Percentiles rank a stretch among this genome's conserved stretches.
Conservation (phyloP, 192 early-diverging fungal genomes). For the Backusella australiensis region DNA sequence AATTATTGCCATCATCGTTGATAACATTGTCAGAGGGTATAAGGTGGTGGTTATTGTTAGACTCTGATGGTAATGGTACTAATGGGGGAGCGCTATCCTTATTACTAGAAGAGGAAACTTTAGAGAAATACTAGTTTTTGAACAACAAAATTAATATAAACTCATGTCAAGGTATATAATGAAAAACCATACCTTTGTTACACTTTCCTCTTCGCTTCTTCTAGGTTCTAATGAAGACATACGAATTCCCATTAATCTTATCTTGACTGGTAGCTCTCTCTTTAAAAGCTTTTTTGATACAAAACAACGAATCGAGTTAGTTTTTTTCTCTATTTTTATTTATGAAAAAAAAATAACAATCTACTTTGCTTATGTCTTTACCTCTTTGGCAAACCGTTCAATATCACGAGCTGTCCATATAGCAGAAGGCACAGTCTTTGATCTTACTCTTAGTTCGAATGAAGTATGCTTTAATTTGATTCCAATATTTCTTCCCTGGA, state of each 20-base stretch:
- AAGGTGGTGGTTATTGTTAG: not conserved
- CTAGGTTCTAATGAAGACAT: conserved; percentile 25
- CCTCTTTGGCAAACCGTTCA: conserved; percentile 23
- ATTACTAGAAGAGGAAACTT: not conserved
- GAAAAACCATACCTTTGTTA: conserved; percentile 24
- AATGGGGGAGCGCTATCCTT: not conserved
- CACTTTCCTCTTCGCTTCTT: conserved; percentile 17
- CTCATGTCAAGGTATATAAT: not conserved
- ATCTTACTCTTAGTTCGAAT: conserved; percentile 41
- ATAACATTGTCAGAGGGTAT: not conserved
- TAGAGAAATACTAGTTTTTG: conserved; percentile 6
- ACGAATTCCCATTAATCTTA: conserved; percentile 50
- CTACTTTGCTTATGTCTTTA: not conserved
- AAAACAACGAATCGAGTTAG: not conserved
- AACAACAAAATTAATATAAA: not conserved
- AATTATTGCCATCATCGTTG: not conserved
- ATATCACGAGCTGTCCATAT: conserved; percentile 34
- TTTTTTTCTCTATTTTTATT: too few relatives aligned
- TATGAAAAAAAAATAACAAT: too few relatives aligned
- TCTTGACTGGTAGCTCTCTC: conserved; percentile 44
- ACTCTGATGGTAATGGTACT: too few relatives aligned
- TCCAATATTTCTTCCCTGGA: conserved; percentile 40
- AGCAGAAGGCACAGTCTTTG: conserved; percentile 38
- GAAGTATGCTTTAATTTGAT: conserved; percentile 46
- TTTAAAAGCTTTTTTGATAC: conserved; percentile 31